Base-by-base conservation (phyloP, 2,329 filamentous ascomycete species). In the Fusarium sp. region DNA sequence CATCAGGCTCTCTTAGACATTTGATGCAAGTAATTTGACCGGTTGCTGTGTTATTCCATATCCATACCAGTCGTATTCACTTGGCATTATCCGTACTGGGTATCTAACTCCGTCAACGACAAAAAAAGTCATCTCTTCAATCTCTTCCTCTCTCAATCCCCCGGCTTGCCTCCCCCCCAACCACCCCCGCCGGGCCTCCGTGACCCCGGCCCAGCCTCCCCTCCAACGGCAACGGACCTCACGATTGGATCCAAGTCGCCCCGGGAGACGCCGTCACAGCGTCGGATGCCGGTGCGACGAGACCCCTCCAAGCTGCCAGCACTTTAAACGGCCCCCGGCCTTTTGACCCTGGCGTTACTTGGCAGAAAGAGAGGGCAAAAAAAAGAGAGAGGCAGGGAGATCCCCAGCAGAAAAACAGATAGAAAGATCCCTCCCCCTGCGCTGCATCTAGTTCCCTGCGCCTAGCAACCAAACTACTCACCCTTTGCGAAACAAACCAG, bases 371-470 rank as follows among this genome's bases (percentile, higher is more conserved):
- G 29, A 10, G 9, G 27, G 27, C 27, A 31, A 31, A 24, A 33
- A 20, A 65, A 74, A 71, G 63, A 65, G 56, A 65, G 72, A 74
- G 71, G 72, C 72, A 74, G 71, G 71, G 71, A 63, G 43, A 48
- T 33, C 35, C 29, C 52, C 33, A 35, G 39, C 39, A 37, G 22
- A 43, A 31, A 24, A 45, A 24, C 24, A 62, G 41, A 60, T 64
- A 73, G 62, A 69, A 74, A 43, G 41, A 72, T 48, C 43, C 43
- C 22, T 24, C 24, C 43, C 60, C 48, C 50, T 27, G 10, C 27
- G 27, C 27, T 54, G 56, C 57, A 60, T 62, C 65, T 35, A 27
- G 24, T 43, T 68, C 45, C 31, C 58, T 52, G 59, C 27, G 52
- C 67, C 60, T 57, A 67, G 63, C 62, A 72, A 65, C 72, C 56